Evolutionary conservation across 2,329 filamentous ascomycete species (phyloP), one percentile per base, ranked within the genome.

Genomic region (Aspergillus sp.): DNA sequence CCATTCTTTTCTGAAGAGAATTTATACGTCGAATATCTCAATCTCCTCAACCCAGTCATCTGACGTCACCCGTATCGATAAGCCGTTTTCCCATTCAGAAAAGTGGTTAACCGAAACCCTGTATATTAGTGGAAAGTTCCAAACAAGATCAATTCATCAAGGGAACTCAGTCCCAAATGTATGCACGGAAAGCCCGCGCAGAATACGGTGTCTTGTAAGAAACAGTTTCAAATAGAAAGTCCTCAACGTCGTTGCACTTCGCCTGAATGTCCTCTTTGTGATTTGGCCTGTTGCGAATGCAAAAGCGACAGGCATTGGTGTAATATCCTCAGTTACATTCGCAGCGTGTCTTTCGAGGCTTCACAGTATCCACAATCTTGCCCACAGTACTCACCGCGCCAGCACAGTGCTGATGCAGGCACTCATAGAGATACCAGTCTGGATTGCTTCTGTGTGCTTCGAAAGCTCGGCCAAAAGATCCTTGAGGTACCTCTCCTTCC

Each of bases 321-420:
- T 30, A 44, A 13, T 44, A 17, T 10, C 30, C 43, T 20, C 9
- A 9, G 1, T 35, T 35, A 6, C 2, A 19, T 2, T 15, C 12
- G 5, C 43, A n/a, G 13, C n/a, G n/a, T 33, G 30, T 44, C 3
- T 1, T 9, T 12, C n/a, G 33, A 4, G 13, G 1, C 33, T 13
- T 45, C 42, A 37, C 50, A 52, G n/a, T 45, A 50, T 6, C 27
- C 32, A 17, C 48, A 50, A 7, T 15, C 15, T 15, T 45, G 38
- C 7, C 48, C 45, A 52, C 50, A 50, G 19, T 48, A 52, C 5
- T 48, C 50, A 15, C 50, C 50, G 0, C 50, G 45, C 9, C 33
- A 2, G 45, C 43, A 41, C 48, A 52, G 17, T 52, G 45, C 43
- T 48, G 20, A 0, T 30, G 45, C 2, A 50, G 12, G 37, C 44